phyloP scores from a whole-genome alignment of 2,329 filamentous ascomycete species.

The Xylaria sp. region DNA sequence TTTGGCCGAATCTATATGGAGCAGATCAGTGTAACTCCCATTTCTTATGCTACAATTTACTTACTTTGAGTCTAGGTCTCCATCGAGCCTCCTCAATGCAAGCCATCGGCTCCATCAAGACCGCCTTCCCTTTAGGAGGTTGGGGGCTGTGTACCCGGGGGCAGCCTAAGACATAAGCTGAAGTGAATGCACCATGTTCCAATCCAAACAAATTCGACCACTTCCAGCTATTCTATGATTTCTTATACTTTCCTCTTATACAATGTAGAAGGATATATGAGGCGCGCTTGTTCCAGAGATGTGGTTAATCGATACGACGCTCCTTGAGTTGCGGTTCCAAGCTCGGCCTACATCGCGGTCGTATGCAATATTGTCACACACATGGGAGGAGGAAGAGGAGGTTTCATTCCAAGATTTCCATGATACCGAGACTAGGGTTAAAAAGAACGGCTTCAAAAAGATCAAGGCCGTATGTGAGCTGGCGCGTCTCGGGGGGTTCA shows the following conservation, averaged over 20 bases:
- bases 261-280: too few relatives aligned
- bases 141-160: too few relatives aligned
- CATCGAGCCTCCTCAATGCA: neutral
- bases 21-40: too few relatives aligned
- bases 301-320: constrained; percentile 30
- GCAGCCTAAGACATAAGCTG: too few relatives aligned
- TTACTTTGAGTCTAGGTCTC: too few relatives aligned
- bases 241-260: too few relatives aligned
- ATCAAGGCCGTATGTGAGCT: constrained; percentile 9
- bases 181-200: too few relatives aligned
- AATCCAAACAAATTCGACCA: too few relatives aligned
- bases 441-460: constrained; percentile 22
- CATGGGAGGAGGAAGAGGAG: constrained; percentile 26
- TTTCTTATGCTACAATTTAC: too few relatives aligned
- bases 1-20: too few relatives aligned
- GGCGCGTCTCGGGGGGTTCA: constrained; percentile 14
- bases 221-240: too few relatives aligned
- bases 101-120: neutral
- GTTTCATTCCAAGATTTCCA: constrained; percentile 31
- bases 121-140: neutral
- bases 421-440: neutral
- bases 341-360: neutral
- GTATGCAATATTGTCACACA: constrained; percentile 31
- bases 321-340: constrained; percentile 21
- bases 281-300: neutral